These are phyloP conservation scores for Aristolochia californica DNA, from an alignment of 164 flowering plant genomes.

Conservation along the genomic window DNA sequence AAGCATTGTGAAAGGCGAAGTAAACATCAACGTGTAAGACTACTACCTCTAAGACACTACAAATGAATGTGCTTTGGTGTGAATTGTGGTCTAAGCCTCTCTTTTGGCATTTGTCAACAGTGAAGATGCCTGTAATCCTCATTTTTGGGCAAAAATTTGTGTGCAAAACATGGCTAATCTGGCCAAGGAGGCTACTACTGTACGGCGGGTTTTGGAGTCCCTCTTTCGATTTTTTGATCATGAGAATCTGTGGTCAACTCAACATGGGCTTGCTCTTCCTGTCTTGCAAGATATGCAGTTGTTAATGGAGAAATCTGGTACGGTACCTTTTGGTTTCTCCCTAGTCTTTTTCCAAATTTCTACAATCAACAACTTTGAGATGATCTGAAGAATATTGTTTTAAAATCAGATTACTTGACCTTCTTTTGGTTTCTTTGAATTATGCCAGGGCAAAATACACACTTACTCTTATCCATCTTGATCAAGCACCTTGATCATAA, in stretches of 20 bases:
- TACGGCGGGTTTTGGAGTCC: slow-evolving; percentile 78
- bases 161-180: slow-evolving; percentile 83
- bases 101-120: slow-evolving; percentile 30
- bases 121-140: slow-evolving; percentile 61
- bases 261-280: slow-evolving; percentile 63
- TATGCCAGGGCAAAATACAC: slow-evolving; percentile 67
- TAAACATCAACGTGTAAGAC: slow-evolving; percentile 51
- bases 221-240: slow-evolving; percentile 82
- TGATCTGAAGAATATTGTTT: too few relatives aligned
- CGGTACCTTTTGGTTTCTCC: not conserved
- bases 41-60: slow-evolving; percentile 6
- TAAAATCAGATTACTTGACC: not conserved
- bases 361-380: too few relatives aligned
- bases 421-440: slow-evolving; percentile 2
- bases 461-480: slow-evolving; percentile 61
- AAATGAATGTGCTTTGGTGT: not conserved
- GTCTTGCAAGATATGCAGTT: slow-evolving; percentile 74
- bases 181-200: slow-evolving; percentile 86
- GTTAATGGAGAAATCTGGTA: slow-evolving; percentile 48
- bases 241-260: slow-evolving; percentile 59
- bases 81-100: not conserved
- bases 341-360: not conserved
- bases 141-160: slow-evolving; percentile 86
- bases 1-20: slow-evolving; percentile 51
- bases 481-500: slow-evolving; percentile 94